Evolutionary conservation across 495 filamentous ascomycete genomes (phyloP).

Genomic region (Aspergillus homomorphus): DNA sequence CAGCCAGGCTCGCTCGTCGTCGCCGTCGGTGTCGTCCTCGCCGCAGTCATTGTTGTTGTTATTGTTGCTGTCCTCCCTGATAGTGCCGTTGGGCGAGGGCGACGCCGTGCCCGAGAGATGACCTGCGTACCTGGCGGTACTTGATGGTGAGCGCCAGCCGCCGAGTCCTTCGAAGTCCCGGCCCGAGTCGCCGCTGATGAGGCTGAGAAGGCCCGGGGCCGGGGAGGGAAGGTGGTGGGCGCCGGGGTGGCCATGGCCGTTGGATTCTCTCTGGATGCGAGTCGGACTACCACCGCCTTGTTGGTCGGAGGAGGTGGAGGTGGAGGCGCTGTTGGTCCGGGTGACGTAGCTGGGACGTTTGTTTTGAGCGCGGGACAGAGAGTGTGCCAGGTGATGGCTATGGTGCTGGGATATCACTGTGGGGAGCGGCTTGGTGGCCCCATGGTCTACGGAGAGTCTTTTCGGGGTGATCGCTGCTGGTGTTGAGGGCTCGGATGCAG

Average conservation of each 20-base stretch:
- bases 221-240: conserved; percentile 13
- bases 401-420: not conserved
- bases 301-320: not conserved
- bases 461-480: conserved; percentile 19
- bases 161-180: conserved; percentile 86
- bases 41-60: conserved; percentile 15
- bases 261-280: not conserved
- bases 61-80: conserved; percentile 6
- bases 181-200: conserved; percentile 41
- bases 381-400: not conserved
- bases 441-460: conserved; percentile 30
- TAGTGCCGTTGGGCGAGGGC: conserved; percentile 29
- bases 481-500: conserved; percentile 30
- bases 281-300: not conserved
- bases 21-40: conserved; percentile 22
- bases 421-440: conserved; percentile 10
- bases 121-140: conserved; percentile 17
- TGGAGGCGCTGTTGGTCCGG: conserved; percentile 1
- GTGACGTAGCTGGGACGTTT: not conserved
- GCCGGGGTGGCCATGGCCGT: conserved; percentile 9
- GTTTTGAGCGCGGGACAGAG: not conserved
- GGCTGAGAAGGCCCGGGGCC: conserved; percentile 25
- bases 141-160: conserved; percentile 58
- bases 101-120: conserved; percentile 39
- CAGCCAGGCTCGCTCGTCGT: conserved; percentile 67